phyloP scores from a whole-genome alignment of 257 asterid species.

The Solanum bulbocastanum region DNA sequence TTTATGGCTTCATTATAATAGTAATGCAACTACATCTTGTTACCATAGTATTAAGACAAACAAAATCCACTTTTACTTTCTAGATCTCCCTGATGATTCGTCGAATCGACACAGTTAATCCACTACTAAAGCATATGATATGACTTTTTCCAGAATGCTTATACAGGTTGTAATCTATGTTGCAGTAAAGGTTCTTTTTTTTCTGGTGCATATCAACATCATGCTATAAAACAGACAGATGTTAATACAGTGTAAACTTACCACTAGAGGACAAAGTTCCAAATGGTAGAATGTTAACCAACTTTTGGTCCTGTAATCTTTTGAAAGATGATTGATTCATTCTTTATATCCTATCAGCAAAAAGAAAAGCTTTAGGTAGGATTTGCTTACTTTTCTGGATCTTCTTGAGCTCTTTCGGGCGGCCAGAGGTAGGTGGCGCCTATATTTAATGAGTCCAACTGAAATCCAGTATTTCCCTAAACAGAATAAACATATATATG shows the following conservation, averaged over 20 bases:
- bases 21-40: constrained; percentile 1
- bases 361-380: not conserved
- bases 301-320: not conserved
- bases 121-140: not conserved
- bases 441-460: not conserved
- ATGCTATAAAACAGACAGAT: not conserved
- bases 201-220: not conserved
- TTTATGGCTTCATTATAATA: not conserved
- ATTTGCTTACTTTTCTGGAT: not conserved
- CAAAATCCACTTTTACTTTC: constrained; percentile 3
- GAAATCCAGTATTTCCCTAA: not conserved
- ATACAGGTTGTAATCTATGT: not conserved
- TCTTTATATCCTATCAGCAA: not conserved
- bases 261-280: not conserved
- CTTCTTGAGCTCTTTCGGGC: not conserved
- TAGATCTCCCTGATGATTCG: not conserved
- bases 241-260: not conserved
- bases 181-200: not conserved
- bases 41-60: not conserved
- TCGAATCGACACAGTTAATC: not conserved
- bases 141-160: not conserved
- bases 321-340: not conserved
- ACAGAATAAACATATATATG: not conserved
- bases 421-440: not conserved
- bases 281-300: not conserved